Base-by-base conservation (phyloP, 2,329 filamentous ascomycete species). In the Nothophoma quercina region DNA sequence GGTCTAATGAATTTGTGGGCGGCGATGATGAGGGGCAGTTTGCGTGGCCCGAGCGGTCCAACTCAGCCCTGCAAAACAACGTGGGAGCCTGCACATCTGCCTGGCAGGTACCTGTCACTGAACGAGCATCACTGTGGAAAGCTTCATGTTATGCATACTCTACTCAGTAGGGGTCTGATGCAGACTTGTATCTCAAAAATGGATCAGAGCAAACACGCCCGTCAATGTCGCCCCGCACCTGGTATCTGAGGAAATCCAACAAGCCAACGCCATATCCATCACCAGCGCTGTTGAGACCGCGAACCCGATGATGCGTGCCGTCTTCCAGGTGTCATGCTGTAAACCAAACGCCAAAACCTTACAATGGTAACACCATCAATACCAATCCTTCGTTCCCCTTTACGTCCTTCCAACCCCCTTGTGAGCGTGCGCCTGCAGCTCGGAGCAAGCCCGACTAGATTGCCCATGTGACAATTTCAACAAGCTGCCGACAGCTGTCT, bases 1-100 rank as follows among this genome's bases (percentile, higher is more conserved):
- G 39, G 39, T 32, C 40, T 38, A 36, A n/a, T 62, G 58, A 68
- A 61, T 66, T 68, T 66, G 63, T 62, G 58, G 51, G 46, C 57
- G 59, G 56, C 49, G 59, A 55, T 47, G 38, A 63, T 66, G 58
- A 60, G 61, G 61, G 63, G 58, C 59, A 59, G 15, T 40, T 18
- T 16, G 26, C 5, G 16, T 34, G 38, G 33, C 26, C 38, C 34
- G 15, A 33, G 43, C 43, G 15, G 15, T 42, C 36, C 39, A 39
- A 53, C 13, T 48, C 38, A 43, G 47, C 47, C 39, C 28, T 48
- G 28, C 15, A 30, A 15, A 21, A 30, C 26, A 13, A 19, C 9
- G 19, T 36, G 15, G 10, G 15, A 16, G 26, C 21, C 36, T 22
- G 26, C 22, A 16, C 29, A 4, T 7, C 29, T 6, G 5, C 15